phyloP scores from a whole-genome alignment of 768 basidiomycete genomes.

The Amanita fuliginea region DNA sequence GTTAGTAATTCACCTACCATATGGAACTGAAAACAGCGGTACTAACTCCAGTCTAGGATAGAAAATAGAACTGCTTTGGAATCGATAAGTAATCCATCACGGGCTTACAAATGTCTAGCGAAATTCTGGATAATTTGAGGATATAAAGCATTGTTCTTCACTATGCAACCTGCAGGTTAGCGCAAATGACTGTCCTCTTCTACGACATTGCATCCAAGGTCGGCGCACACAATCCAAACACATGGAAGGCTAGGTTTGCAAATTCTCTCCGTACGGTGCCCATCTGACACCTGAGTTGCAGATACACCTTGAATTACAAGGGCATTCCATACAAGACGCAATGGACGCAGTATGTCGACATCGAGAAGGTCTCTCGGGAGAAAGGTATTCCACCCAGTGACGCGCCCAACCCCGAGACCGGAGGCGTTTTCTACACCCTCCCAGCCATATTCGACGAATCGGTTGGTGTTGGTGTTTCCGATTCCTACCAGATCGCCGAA shows the following conservation, averaged over 20 bases:
- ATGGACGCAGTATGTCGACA: slow-evolving; percentile 33
- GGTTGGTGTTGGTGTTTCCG: slow-evolving; percentile 20
- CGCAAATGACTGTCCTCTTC: slow-evolving; percentile 16
- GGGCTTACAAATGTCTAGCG: too few species aligned
- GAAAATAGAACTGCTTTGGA: too few species aligned
- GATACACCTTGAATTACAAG: slow-evolving; percentile 12
- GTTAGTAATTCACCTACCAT: too few species aligned
- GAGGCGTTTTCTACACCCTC: slow-evolving; percentile 23
- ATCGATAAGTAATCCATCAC: too few species aligned
- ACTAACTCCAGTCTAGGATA: too few species aligned
- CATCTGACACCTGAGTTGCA: neutral
- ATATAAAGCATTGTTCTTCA: neutral
- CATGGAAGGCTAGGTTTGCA: slow-evolving; percentile 30
- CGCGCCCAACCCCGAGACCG: slow-evolving; percentile 12
- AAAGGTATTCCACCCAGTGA: slow-evolving; percentile 19
- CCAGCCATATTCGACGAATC: slow-evolving; percentile 32
- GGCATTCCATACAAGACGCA: slow-evolving; percentile 23
- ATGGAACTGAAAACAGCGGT: too few species aligned
- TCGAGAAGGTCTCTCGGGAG: slow-evolving; percentile 17
- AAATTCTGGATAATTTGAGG: too few species aligned
- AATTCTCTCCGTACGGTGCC: neutral
- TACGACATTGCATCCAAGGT: slow-evolving; percentile 33
- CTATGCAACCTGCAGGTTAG: neutral
- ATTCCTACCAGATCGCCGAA: slow-evolving; percentile 28
- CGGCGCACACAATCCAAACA: slow-evolving; percentile 30